Evolutionary conservation across 1,284 basidiomycete genomes (phyloP), one percentile per base, ranked within the genome.

Genomic region (Cronartium ribicola): DNA sequence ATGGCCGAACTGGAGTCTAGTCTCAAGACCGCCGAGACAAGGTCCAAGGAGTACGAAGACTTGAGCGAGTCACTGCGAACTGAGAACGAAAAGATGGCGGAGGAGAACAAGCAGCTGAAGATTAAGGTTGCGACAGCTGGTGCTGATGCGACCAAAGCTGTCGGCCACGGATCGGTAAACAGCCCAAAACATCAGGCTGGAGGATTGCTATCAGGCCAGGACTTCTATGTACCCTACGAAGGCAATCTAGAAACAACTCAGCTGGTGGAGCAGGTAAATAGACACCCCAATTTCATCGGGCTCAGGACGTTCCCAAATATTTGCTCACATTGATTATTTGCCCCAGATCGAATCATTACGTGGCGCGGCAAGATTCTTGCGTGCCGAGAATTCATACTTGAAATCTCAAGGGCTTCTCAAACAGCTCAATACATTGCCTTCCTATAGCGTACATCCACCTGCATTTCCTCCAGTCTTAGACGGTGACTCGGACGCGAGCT

Each of bases 41-140:
- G 62, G 40, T 59, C 51, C 3, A 83, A 81, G 40, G 89, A 94
- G 78, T 84, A 98, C 0, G 82, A 85, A 40, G 93, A 95, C 77
- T 92, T 92, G 0, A 90, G 97, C 84, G 93, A 94, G 78, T 90
- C 92, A 78, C 82, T 98, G 29, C 94, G 96, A 80, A 86, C 87
- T 4, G 95, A 98, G 79, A 82, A 95, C 76, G 93, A 97, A 80
- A 81, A 85, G 7, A 83, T 96, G 75, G 92, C 94, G 81, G 68
- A 71, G 29, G 60, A 72, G 20, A 43, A 43, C 6, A 70, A 59
- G 36, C 60, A 61, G 8, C 22, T 46, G 17, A 37, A 20, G n/a
- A 17, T 5, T 11, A 40, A 59, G 40, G 37, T 43, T 22, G 72
- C 61, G 57, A 40, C 39, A 29, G 43, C 10, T 13, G 62, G 29